Percentiles rank a stretch among this genome's conserved stretches.
Evolutionary conservation across 768 basidiomycete species (phyloP).

Genomic region (Neoboletus brunneissimus): DNA sequence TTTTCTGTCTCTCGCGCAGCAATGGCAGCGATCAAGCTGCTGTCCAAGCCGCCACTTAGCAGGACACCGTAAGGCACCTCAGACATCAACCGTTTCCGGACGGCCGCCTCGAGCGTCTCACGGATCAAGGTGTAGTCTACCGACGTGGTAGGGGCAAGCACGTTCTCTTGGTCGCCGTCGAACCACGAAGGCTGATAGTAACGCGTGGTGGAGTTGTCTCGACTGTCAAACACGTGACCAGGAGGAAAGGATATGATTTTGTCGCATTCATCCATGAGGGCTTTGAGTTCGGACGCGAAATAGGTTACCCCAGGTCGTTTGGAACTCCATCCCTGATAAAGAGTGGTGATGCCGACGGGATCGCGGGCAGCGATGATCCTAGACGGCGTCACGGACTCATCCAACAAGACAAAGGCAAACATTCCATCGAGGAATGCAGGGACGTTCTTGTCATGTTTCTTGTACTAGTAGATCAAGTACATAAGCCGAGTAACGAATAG

Average conservation of each 20-base stretch:
- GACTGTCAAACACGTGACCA: slow-evolving; percentile 93
- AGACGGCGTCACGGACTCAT: slow-evolving; percentile 86
- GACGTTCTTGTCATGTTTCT: slow-evolving; percentile 72
- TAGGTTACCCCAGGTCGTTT: slow-evolving; percentile 77
- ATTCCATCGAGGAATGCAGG: slow-evolving; percentile 90
- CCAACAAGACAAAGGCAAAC: slow-evolving; percentile 97
- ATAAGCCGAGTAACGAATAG: background rate
- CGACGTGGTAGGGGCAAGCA: slow-evolving; percentile 52
- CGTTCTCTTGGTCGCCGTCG: slow-evolving; percentile 70
- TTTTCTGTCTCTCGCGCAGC: slow-evolving; percentile 95
- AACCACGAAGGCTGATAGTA: slow-evolving; percentile 93
- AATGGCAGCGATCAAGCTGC: slow-evolving; percentile 92
- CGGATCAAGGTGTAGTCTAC: slow-evolving; percentile 70
- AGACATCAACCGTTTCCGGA: slow-evolving; percentile 93
- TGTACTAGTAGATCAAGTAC: slow-evolving; percentile 55
- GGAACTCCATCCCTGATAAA: slow-evolving; percentile 95
- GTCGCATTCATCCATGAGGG: slow-evolving; percentile 88
- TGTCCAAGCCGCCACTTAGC: slow-evolving; percentile 92
- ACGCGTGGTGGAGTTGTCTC: slow-evolving; percentile 68
- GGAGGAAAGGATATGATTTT: slow-evolving; percentile 95
- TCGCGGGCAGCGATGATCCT: slow-evolving; percentile 95
- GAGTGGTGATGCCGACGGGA: slow-evolving; percentile 96
- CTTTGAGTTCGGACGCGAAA: slow-evolving; percentile 96
- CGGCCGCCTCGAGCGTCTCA: slow-evolving; percentile 84
- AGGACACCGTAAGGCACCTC: slow-evolving; percentile 98